Evolutionary conservation across 306 rosid species (phyloP).

Genomic region (Leucaena leucocephala): DNA sequence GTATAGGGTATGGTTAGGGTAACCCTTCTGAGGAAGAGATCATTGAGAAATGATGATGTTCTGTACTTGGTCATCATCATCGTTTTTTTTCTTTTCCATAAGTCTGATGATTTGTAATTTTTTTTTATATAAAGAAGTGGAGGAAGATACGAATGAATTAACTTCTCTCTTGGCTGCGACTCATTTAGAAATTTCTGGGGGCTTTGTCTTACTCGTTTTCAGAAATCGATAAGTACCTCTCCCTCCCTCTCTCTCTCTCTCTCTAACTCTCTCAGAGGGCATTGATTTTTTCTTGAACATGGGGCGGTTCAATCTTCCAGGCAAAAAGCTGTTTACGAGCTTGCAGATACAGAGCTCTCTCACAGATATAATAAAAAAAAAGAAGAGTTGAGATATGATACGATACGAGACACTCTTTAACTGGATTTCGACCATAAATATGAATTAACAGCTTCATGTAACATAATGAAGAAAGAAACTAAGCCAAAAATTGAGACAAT

Average conservation of each 20-base stretch:
- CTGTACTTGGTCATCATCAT: constrained; percentile 54
- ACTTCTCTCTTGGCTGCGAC: constrained; percentile 49
- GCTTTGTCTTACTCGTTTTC: constrained; percentile 79
- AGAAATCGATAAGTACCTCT: constrained; percentile 61
- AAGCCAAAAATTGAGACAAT: background rate
- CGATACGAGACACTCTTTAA: constrained; percentile 32
- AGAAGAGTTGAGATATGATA: constrained; percentile 44
- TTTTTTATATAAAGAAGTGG: constrained; percentile 30
- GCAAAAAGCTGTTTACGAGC: constrained; percentile 70
- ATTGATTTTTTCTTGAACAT: constrained; percentile 45
- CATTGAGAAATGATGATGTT: constrained; percentile 94
- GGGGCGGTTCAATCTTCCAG: constrained; percentile 69
- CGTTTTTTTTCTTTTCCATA: constrained; percentile 2
- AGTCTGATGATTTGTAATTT: background rate
- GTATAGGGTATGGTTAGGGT: constrained; percentile 45
- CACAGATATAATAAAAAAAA: constrained; percentile 57
- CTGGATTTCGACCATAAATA: constrained; percentile 60
- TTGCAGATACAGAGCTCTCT: constrained; percentile 56
- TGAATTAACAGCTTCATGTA: constrained; percentile 46
- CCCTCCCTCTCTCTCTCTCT: constrained; percentile 24
- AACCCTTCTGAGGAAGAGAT: constrained; percentile 58
- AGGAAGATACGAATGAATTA: constrained; percentile 28
- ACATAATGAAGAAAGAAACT: constrained; percentile 27
- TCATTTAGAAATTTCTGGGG: constrained; percentile 54
- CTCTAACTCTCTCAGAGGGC: background rate